Base-by-base conservation (phyloP, 495 filamentous ascomycete species). In the Penicillium manginii region DNA sequence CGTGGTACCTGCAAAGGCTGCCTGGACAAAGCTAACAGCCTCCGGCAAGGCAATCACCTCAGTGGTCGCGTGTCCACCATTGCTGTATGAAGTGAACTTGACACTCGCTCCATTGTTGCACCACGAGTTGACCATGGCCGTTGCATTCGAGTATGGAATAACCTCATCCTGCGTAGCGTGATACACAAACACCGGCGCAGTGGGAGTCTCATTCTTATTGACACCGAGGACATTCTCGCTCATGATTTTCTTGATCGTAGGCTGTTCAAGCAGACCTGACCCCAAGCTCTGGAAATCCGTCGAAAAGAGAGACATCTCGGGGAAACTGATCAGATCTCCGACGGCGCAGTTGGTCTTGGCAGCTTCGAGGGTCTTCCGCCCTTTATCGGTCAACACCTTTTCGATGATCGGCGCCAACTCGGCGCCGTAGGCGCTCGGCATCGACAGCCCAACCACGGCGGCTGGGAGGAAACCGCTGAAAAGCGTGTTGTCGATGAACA, bases 151-250 rank as follows among this genome's bases (percentile, higher is more conserved):
- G 21, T 72, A 73, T 0, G 72, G 73, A 22, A 74, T 76, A 47
- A 72, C 54, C 40, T 72, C 70, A 40, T 76, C 73, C 3, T 70
- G 46, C 7, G 62, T 58, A 9, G 66, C 68, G 48, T 76, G 72
- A 42, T 76, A 76, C 2, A 74, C 55, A 42, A 74, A 72, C 8
- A 73, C 58, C 3, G 73, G 73, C 1, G 65, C 70, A 0, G 65
- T 69, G 3, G 72, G 70, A 0, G 66, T 70, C 45, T 75, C 70
- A 1, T 52, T 47, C 32, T 57, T 31, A 6, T 70, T 61, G 6
- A 52, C 60, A 14, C 62, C 72, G 54, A 75, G 61, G 19, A 32
- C 61, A 23, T 69, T 72, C 22, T 70, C 26, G 9, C 40, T 35
- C 15, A 75, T 31, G 4, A 75, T 45, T 1, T 48, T 33, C 9